phyloP scores from a whole-genome alignment of 2,329 filamentous ascomycete genomes.

The Aphanoascus verrucosus region DNA sequence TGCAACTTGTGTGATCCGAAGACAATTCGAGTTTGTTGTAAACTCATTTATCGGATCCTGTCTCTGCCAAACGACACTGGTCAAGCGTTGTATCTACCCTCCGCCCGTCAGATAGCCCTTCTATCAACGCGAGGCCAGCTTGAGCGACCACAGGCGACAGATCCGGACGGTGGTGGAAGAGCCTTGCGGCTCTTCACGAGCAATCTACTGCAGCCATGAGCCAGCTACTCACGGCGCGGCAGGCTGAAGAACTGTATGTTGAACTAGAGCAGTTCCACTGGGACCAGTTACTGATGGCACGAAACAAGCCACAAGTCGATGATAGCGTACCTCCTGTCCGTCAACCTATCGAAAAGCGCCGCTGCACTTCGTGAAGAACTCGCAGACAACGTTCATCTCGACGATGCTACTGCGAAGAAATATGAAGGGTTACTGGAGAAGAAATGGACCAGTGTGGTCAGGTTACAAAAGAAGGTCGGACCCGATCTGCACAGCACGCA shows the following conservation, averaged over 20 bases:
- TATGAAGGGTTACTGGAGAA: constrained; percentile 92
- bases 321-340: constrained; percentile 72
- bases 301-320: constrained; percentile 73
- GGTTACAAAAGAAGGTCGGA: constrained; percentile 83
- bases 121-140: background rate
- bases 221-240: constrained; percentile 63
- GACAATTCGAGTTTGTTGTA: background rate
- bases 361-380: constrained; percentile 67
- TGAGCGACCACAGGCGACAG: background rate
- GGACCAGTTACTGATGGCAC: constrained; percentile 1
- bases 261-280: background rate
- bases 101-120: background rate
- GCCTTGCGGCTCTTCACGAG: background rate
- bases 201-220: constrained; percentile 45
- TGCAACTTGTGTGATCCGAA: background rate
- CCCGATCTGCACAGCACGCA: background rate
- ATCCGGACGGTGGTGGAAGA: background rate
- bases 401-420: constrained; percentile 75
- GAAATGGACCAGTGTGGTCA: constrained; percentile 95
- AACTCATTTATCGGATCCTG: background rate
- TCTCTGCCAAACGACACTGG: background rate
- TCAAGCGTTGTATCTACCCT: background rate
- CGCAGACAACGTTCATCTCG: constrained; percentile 55
- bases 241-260: constrained; percentile 50
- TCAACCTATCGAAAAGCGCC: constrained; percentile 59